Percentiles rank a stretch among this genome's conserved stretches.
phyloP scores from a whole-genome alignment of 2,329 filamentous ascomycete species.

The Alternaria sp. region DNA sequence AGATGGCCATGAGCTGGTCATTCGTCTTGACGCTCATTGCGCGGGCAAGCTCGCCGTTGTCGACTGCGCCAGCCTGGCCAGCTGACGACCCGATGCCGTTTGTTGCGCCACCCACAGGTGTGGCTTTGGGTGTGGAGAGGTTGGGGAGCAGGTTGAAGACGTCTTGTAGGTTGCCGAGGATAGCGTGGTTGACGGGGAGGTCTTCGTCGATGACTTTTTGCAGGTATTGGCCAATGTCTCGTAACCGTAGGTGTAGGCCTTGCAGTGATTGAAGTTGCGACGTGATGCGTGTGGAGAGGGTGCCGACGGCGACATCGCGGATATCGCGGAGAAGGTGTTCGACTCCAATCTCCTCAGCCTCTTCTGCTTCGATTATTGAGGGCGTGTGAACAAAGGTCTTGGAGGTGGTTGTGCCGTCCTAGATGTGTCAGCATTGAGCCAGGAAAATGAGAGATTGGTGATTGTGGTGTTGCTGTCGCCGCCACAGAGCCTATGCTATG shows the following conservation, averaged over 20 bases:
- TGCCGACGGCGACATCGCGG: slow-evolving; percentile 95
- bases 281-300: slow-evolving; percentile 93
- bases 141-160: slow-evolving; percentile 99
- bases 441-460: neutral
- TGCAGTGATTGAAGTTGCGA: slow-evolving; percentile 97
- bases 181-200: slow-evolving; percentile 95
- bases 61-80: slow-evolving; percentile 57
- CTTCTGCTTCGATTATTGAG: slow-evolving; percentile 97
- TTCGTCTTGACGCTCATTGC: slow-evolving; percentile 99
- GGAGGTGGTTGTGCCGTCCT: slow-evolving; percentile 96
- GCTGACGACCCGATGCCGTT: slow-evolving; percentile 61
- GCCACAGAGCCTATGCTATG: neutral
- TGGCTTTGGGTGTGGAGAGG: slow-evolving; percentile 80
- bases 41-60: slow-evolving; percentile 86
- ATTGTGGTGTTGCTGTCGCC: neutral
- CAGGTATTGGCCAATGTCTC: slow-evolving; percentile 94
- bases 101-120: slow-evolving; percentile 56
- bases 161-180: slow-evolving; percentile 97
- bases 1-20: slow-evolving; percentile 98
- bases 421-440: slow-evolving; percentile 2
- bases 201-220: slow-evolving; percentile 94
- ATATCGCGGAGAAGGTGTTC: slow-evolving; percentile 98
- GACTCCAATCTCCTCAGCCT: slow-evolving; percentile 98
- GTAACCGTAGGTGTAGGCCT: slow-evolving; percentile 90
- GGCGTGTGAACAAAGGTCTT: slow-evolving; percentile 99